Evolutionary conservation across 1,139 yeast genomes (phyloP), one percentile per base, ranked within the genome.

Genomic region (Yamadazyma sp.): DNA sequence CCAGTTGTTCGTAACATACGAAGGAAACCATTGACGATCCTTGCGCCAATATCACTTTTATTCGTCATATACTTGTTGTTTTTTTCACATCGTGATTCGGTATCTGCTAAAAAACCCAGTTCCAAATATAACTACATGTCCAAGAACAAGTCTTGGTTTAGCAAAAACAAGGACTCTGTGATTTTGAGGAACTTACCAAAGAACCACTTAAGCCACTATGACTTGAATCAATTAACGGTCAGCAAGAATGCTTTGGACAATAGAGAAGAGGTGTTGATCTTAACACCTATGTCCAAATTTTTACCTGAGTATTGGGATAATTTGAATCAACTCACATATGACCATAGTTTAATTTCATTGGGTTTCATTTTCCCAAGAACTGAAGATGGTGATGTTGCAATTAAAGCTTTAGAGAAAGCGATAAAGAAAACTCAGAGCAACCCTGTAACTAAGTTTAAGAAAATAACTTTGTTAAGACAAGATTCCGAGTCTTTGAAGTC

Each of bases 331-430:
- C 67, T 92, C 53, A 69, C 80, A 13, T 92, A 92, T 59, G 97
- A 96, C 42, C 87, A 92, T 59, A 80, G 79, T 33, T 74, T 87
- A 49, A 73, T 90, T 35, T 95, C 90, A 48, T 72, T 92, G 41
- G 98, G 97, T 0, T 90, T 92, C 57, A 90, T 92, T 37, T 75
- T 90, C 34, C 97, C 98, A 37, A 74, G 95, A 51, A 79, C 79
- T 29, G 61, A 71, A 14, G 85, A 85, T 38, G 97, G 97, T 35
- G 96, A 89, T 61, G 62, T 57, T 24, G 95, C 95, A 0, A 68
- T 90, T 50, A 74, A 76, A 51, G 61, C 70, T 46, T 72, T 92
- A 49, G 95, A 89, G 61, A 61, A 66, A 23, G 94, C 87, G 7
- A 80, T 92, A 39, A 86, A 86, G 52, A 43, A 50, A 25, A 53